These are phyloP conservation scores for Pichia manshurica DNA, from an alignment of 805 yeast species.

Conservation along the genomic window DNA sequence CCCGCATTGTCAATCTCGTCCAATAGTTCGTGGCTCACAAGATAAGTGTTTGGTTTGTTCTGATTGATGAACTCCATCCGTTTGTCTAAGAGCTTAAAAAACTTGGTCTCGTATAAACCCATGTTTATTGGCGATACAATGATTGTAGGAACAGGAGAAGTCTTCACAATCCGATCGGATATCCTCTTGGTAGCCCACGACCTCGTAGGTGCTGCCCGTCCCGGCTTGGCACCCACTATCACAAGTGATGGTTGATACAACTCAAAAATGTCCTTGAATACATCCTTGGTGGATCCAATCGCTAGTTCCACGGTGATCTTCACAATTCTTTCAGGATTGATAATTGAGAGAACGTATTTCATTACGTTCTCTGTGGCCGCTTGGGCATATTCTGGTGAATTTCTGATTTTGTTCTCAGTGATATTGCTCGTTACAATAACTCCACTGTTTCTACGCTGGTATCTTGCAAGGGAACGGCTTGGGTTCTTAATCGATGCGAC, in stretches of 20 bases:
- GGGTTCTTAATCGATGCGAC: conserved; percentile 44
- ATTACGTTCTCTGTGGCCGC: conserved; percentile 43
- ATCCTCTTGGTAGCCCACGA: conserved; percentile 60
- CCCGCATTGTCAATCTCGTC: conserved; percentile 25
- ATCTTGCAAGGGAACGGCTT: conserved; percentile 20
- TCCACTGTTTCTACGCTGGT: conserved; percentile 16
- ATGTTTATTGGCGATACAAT: conserved; percentile 58
- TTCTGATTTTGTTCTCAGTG: conserved; percentile 33
- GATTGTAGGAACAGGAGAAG: conserved; percentile 60
- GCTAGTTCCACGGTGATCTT: conserved; percentile 57
- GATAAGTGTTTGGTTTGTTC: conserved; percentile 8
- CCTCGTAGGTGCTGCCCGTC: conserved; percentile 43
- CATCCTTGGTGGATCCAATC: conserved; percentile 50
- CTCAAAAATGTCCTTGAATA: conserved; percentile 52
- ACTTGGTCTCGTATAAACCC: conserved; percentile 43
- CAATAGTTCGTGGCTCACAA: conserved; percentile 17
- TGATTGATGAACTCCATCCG: conserved; percentile 14
- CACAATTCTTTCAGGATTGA: conserved; percentile 41
- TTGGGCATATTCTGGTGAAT: conserved; percentile 43
- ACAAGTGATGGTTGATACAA: conserved; percentile 58
- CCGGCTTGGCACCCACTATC: conserved; percentile 50
- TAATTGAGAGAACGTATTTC: conserved; percentile 44
- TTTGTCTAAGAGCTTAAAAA: conserved; percentile 33
- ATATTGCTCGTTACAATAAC: conserved; percentile 13
- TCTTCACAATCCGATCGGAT: conserved; percentile 59